Base-by-base conservation (phyloP, 257 asterid genomes). In the Rauvolfia tetraphylla region DNA sequence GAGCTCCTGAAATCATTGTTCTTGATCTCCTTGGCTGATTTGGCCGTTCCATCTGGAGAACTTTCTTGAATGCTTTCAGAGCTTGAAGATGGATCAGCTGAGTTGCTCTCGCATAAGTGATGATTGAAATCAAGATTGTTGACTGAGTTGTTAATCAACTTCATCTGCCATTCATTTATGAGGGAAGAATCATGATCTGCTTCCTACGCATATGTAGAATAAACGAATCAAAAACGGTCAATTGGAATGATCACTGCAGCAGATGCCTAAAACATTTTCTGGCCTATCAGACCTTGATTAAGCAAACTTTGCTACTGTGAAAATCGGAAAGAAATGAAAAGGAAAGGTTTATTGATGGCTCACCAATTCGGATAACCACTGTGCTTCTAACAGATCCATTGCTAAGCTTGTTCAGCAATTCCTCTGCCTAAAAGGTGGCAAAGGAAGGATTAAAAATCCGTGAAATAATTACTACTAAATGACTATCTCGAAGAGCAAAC, bases 331-430 rank as follows among this genome's bases (percentile, higher is more conserved):
- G 13, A 61, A 33, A 48, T 62, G 71, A 54, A 25, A 31, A 18
- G 31, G 8, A 34, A 2, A 34, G 2, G 31, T 13, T 4, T 0
- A 0, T 20, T 42, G 15, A 20, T 33, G 58, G 36, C 79, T 33
- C 74, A 79, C 82, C 79, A 67, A 31, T 79, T 79, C 75, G 51
- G 65, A 33, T 62, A 71, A 48, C 83, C 79, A 74, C n/a, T 65
- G 62, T 23, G 44, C 72, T 11, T 36, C 53, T 33, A 72, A 75
- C 13, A 58, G 73, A 68, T 79, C 83, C 83, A 74, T 68, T 0
- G 42, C 46, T 33, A 8, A 14, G 27, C 7, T 63, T 33, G 44
- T 34, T 34, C 42, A 63, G 15, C 5, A 33, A 33, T 63, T 34
- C 42, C 14, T 29, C 13, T 59, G 66, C 66, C 66, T 62, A 14